Evolutionary conservation across 495 filamentous ascomycete species (phyloP).

Genomic region (Friedmanniomyces endolithicus): DNA sequence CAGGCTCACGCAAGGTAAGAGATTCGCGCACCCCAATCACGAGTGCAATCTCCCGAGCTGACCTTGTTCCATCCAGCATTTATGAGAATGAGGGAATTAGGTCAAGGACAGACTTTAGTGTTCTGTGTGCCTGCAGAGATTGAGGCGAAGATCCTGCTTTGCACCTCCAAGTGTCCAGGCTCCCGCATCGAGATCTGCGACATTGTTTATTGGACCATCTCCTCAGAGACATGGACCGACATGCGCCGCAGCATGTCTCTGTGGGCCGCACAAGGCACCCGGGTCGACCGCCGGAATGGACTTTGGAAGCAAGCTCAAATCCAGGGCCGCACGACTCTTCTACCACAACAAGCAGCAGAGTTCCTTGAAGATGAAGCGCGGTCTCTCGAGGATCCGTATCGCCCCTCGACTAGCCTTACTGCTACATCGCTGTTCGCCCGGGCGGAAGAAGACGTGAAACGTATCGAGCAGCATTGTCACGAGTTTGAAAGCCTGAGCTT

Average conservation of each 20-base stretch:
- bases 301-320: not conserved
- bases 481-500: slow-evolving; percentile 8
- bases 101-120: slow-evolving; percentile 24
- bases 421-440: not conserved
- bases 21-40: no score
- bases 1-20: slow-evolving; percentile 59
- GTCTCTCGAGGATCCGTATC: slow-evolving; percentile 34
- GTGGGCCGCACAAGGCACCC: slow-evolving; percentile 48
- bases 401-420: not conserved
- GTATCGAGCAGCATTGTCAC: slow-evolving; percentile 11
- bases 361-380: slow-evolving; percentile 42
- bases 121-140: slow-evolving; percentile 40
- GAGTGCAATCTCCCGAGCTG: no score
- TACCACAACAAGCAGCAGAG: slow-evolving; percentile 27
- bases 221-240: slow-evolving; percentile 43
- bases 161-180: not conserved
- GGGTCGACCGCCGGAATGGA: slow-evolving; percentile 28
- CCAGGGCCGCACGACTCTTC: slow-evolving; percentile 4
- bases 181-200: slow-evolving; percentile 34
- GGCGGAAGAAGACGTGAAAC: slow-evolving; percentile 1
- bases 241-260: slow-evolving; percentile 39
- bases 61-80: slow-evolving; percentile 30
- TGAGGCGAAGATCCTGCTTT: slow-evolving; percentile 27
- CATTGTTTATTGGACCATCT: slow-evolving; percentile 48
- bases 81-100: slow-evolving; percentile 34